Evolutionary conservation across 352 stramenopile genomes (phyloP), one percentile per base, ranked within the genome.

Genomic region (Phytophthora chlamydospora): DNA sequence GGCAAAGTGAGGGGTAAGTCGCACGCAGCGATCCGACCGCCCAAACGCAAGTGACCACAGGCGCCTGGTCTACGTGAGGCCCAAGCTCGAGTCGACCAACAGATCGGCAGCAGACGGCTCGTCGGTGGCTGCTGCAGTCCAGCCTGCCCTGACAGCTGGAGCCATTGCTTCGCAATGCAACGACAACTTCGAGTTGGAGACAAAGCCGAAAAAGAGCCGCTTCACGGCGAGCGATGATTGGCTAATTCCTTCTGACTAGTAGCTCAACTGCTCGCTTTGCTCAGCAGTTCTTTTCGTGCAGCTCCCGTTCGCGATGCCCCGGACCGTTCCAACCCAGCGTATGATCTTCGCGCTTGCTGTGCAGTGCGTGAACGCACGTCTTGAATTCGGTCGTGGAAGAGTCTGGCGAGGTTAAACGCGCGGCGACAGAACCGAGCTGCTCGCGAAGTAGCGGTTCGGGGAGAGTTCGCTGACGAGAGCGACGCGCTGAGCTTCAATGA

Each of bases 131-230:
- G 59, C 64, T 48, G 41, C 31, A 4, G 17, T 61, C 17, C 60
- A 4, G 17, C 21, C 21, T 24, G 21, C 21, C 1, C 21, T 61
- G 24, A 53, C 53, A 70, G 53, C 61, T 33, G 61, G 54, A 52
- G 43, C 7, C 40, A 39, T 42, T 58, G 55, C 62, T 56, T 40
- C 16, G 40, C 66, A 74, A 74, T 60, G 31, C 39, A 53, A 63
- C 66, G 60, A 73, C 48, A 58, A 51, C 38, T 49, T 62, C 17
- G 49, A 71, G 33, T 52, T 49, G 38, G 62, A 67, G 62, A 71
- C 62, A 71, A 66, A 66, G 35, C 39, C 32, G 50, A 63, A 42
- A 51, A 35, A 61, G 27, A 62, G 38, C 44, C 49, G 36, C 39
- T 64, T 46, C 44, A 49, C 35, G 21, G 14, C 19, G 14, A 44